A percentile compares a stretch with the other conserved stretches of the same genome.
Evolutionary conservation across 1,139 yeast genomes (phyloP).

Genomic region (Blastobotrys capitulatus): DNA sequence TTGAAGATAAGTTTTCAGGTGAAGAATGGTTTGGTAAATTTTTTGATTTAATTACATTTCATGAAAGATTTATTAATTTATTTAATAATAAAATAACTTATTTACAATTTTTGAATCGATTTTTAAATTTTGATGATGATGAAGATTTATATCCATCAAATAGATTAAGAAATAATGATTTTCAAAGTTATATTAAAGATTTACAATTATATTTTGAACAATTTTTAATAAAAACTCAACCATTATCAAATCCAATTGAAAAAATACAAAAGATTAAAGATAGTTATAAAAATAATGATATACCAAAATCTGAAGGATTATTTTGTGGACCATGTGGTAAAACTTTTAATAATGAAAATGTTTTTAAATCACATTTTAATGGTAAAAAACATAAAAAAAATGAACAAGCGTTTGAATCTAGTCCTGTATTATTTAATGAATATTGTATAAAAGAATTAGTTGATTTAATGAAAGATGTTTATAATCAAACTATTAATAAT

Average conservation of each 20-base stretch:
- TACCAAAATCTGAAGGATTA: conserved; percentile 14
- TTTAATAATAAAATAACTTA: conserved; percentile 36
- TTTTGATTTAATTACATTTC: conserved; percentile 51
- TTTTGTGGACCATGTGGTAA: conserved; percentile 66
- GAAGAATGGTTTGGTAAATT: conserved; percentile 63
- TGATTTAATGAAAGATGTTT: conserved; percentile 34
- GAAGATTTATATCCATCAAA: conserved; percentile 19
- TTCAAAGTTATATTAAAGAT: conserved; percentile 41
- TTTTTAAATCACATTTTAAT: conserved; percentile 59
- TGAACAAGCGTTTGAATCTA: conserved; percentile 8
- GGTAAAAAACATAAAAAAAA: conserved; percentile 76
- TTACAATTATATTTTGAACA: conserved; percentile 43
- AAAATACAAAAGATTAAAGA: conserved; percentile 34
- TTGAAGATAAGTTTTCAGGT: conserved; percentile 47
- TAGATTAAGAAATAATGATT: conserved; percentile 32
- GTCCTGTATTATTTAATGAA: conserved; percentile 27
- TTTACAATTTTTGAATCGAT: conserved; percentile 45
- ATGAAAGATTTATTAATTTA: conserved; percentile 48
- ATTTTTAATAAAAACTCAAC: conserved; percentile 46
- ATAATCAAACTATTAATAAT: conserved; percentile 51
- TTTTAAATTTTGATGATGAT: conserved; percentile 41
- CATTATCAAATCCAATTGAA: conserved; percentile 42
- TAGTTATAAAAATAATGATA: conserved; percentile 29
- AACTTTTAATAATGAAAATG: conserved; percentile 57
- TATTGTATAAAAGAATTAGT: conserved; percentile 36